phyloP scores from a whole-genome alignment of 1,284 basidiomycete species.

The Phenoliferia sp. region DNA sequence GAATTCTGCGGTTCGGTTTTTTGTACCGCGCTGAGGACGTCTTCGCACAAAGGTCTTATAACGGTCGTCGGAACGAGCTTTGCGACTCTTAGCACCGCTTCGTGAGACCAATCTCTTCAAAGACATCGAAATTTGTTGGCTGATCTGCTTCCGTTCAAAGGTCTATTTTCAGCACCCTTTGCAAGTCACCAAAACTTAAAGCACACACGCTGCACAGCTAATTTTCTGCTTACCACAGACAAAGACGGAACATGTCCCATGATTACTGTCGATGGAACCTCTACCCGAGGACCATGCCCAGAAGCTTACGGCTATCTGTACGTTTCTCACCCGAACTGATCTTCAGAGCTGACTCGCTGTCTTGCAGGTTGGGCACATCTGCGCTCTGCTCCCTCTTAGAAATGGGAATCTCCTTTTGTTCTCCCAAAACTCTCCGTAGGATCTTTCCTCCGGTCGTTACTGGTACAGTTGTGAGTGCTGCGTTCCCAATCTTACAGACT shows the following conservation, averaged over 20 bases:
- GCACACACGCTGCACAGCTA: not conserved
- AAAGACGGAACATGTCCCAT: constrained; percentile 67
- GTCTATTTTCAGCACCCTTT: constrained; percentile 58
- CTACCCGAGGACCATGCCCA: constrained; percentile 57
- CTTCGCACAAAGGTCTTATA: constrained; percentile 43
- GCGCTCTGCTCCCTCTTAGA: constrained; percentile 74
- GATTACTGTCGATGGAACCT: constrained; percentile 56
- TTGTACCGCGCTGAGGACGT: not conserved
- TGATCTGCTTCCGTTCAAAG: too few species aligned
- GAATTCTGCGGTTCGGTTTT: not conserved
- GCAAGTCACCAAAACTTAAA: not conserved
- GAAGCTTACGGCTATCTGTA: constrained; percentile 62
- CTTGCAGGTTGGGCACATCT: constrained; percentile 55
- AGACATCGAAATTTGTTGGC: too few species aligned
- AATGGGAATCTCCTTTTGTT: constrained; percentile 67
- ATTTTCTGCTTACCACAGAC: not conserved
- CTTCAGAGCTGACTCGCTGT: not conserved
- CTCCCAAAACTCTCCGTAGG: constrained; percentile 52
- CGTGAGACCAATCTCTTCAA: too few species aligned
- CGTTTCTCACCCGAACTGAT: too few species aligned
- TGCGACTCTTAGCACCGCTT: constrained; percentile 69
- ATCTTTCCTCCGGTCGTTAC: not conserved
- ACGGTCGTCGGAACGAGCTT: constrained; percentile 83
- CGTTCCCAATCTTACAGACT: constrained; percentile 71
- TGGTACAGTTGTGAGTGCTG: constrained; percentile 49